Evolutionary conservation across 1,139 yeast species (phyloP).

Genomic region (Yamadazyma taylorii): DNA sequence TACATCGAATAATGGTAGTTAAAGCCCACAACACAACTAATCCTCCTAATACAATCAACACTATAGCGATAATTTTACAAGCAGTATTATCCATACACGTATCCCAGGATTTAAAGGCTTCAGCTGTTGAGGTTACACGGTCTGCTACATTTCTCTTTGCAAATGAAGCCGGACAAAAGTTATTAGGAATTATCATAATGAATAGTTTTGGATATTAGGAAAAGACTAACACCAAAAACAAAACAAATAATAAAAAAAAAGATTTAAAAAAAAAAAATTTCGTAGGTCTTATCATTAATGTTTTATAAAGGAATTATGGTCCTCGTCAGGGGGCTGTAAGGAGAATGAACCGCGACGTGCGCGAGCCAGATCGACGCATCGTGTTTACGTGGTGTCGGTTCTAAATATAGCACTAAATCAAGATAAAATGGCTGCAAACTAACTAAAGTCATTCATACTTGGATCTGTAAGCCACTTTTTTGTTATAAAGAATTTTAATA

Average conservation of each 20-base stretch:
- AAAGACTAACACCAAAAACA: no score
- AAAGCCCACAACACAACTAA: constrained; percentile 46
- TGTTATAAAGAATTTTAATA: no score
- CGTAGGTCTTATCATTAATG: no score
- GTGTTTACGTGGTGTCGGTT: constrained; percentile 4
- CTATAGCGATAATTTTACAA: constrained; percentile 76
- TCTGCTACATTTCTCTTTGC: constrained; percentile 13
- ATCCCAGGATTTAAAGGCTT: constrained; percentile 67
- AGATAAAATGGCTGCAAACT: no score
- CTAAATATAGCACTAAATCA: background rate
- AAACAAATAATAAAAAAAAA: background rate
- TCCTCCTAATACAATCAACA: constrained; percentile 63
- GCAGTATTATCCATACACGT: constrained; percentile 76
- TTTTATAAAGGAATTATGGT: no score
- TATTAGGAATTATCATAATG: constrained; percentile 13
- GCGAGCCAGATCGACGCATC: no score
- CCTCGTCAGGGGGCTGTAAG: no score
- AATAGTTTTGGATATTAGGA: no score
- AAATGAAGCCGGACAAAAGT: constrained; percentile 14
- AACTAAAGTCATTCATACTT: no score
- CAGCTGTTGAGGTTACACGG: constrained; percentile 43
- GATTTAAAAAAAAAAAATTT: background rate
- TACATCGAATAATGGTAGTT: constrained; percentile 41
- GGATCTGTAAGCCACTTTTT: no score
- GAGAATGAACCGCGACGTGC: no score